phyloP scores from a whole-genome alignment of 1,284 basidiomycete species.

The Irpex sp. region DNA sequence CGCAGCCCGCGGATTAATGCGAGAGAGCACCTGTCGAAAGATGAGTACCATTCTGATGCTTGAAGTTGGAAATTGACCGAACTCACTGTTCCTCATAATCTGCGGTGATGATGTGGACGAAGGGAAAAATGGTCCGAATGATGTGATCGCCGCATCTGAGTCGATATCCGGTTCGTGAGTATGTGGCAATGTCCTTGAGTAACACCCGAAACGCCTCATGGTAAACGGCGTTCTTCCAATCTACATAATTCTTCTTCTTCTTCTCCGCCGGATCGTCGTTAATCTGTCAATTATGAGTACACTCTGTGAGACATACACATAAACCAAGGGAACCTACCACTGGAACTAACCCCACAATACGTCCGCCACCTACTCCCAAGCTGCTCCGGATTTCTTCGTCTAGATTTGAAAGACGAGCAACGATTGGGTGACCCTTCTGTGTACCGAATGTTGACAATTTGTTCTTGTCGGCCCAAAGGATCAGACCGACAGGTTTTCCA shows the following conservation, averaged over 20 bases:
- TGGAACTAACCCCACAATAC: constrained; percentile 39
- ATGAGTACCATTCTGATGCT: background rate
- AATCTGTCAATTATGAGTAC: background rate
- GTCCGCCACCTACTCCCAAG: constrained; percentile 30
- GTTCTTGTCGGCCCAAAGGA: constrained; percentile 42
- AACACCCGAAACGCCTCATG: background rate
- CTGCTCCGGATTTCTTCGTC: constrained; percentile 33
- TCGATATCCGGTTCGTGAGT: background rate
- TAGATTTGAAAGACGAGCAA: constrained; percentile 34
- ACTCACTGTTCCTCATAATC: constrained; percentile 32
- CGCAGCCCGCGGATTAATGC: constrained; percentile 7
- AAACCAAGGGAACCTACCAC: constrained; percentile 24
- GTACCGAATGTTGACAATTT: constrained; percentile 39
- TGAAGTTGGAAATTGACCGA: constrained; percentile 15
- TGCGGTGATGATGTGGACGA: constrained; percentile 1
- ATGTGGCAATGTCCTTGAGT: background rate
- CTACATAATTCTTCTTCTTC: background rate
- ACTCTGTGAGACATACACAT: background rate
- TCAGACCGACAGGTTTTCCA: constrained; percentile 20
- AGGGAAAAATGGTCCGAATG: background rate
- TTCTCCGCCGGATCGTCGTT: background rate
- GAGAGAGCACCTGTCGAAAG: constrained; percentile 6
- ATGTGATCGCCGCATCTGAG: background rate
- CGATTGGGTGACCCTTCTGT: constrained; percentile 37
- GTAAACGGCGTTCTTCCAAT: background rate